Evolutionary conservation across 2,329 filamentous ascomycete species (phyloP).

Genomic region (Fusarium dimerum): DNA sequence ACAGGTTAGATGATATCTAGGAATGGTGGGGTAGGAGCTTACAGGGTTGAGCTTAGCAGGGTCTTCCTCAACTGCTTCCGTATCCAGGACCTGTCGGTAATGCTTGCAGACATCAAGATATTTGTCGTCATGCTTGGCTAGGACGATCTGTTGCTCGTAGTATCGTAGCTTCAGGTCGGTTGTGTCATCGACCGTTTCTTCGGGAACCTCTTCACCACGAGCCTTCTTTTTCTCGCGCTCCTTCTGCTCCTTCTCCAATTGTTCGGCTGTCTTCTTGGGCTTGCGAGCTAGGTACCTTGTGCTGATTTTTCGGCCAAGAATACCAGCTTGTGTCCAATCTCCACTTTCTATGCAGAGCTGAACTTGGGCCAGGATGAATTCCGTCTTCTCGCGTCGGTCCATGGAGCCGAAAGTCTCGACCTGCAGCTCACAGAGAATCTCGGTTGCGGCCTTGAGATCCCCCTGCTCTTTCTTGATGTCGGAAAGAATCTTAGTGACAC

Average conservation of each 20-base stretch:
- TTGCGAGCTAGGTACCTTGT: constrained; percentile 88
- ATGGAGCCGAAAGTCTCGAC: constrained; percentile 99
- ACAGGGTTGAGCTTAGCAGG: constrained; percentile 82
- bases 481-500: constrained; percentile 91
- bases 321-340: constrained; percentile 94
- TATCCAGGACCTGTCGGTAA: constrained; percentile 95
- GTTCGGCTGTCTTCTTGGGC: constrained; percentile 85
- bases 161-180: constrained; percentile 94
- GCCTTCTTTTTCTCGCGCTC: constrained; percentile 84
- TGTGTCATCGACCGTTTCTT: constrained; percentile 82
- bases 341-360: constrained; percentile 90
- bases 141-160: constrained; percentile 94
- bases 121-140: constrained; percentile 96
- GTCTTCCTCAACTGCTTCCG: constrained; percentile 91
- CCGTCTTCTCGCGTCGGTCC: constrained; percentile 95
- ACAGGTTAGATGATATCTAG: constrained; percentile 14
- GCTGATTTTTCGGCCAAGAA: constrained; percentile 95
- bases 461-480: constrained; percentile 97
- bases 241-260: constrained; percentile 88
- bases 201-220: constrained; percentile 74
- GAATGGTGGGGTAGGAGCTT: constrained; percentile 37
- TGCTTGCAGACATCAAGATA: constrained; percentile 98
- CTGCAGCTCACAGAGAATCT: constrained; percentile 95
- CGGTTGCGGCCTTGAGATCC: constrained; percentile 84
- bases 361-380: constrained; percentile 96